Conservation (phyloP, 2,329 filamentous ascomycete genomes). For the Lachnellula hyalina region DNA sequence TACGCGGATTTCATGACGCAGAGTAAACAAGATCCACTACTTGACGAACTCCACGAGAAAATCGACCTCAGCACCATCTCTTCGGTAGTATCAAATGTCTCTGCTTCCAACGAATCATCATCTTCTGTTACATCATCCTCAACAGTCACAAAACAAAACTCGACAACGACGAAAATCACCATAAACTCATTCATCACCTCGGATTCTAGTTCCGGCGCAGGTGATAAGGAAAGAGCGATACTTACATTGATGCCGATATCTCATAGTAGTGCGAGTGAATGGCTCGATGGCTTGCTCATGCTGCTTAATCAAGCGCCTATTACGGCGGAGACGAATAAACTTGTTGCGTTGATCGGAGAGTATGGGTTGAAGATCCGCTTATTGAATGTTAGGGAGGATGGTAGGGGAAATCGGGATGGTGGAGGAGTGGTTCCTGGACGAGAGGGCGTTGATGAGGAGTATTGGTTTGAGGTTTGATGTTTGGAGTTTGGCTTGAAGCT, state of each 20-base stretch:
- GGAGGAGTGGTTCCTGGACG: slow-evolving; percentile 73
- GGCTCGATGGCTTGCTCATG: slow-evolving; percentile 94
- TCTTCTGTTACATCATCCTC: slow-evolving; percentile 39
- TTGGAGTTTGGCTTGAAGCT: neutral
- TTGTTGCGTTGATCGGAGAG: slow-evolving; percentile 78
- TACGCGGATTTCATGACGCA: slow-evolving; percentile 77
- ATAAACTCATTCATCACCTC: slow-evolving; percentile 87
- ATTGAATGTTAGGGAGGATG: slow-evolving; percentile 85
- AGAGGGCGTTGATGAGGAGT: slow-evolving; percentile 85
- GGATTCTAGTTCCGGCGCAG: slow-evolving; percentile 55
- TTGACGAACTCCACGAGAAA: slow-evolving; percentile 72
- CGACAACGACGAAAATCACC: slow-evolving; percentile 73
- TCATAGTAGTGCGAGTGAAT: slow-evolving; percentile 84
- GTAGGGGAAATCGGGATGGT: slow-evolving; percentile 45
- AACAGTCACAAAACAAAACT: slow-evolving; percentile 33
- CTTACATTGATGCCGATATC: slow-evolving; percentile 78
- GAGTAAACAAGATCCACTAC: slow-evolving; percentile 57
- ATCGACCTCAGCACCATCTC: slow-evolving; percentile 84
- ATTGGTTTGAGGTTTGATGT: slow-evolving; percentile 62
- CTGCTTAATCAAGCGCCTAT: slow-evolving; percentile 91
- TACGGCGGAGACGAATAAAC: slow-evolving; percentile 89
- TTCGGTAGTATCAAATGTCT: slow-evolving; percentile 87
- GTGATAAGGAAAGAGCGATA: slow-evolving; percentile 47
- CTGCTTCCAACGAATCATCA: slow-evolving; percentile 41
- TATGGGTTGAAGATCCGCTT: slow-evolving; percentile 91